A percentile compares a stretch with the other conserved stretches of the same genome.
These are phyloP conservation scores for Phytopythium oedochilum DNA, from an alignment of 352 stramenopile genomes.

Conservation along the genomic window DNA sequence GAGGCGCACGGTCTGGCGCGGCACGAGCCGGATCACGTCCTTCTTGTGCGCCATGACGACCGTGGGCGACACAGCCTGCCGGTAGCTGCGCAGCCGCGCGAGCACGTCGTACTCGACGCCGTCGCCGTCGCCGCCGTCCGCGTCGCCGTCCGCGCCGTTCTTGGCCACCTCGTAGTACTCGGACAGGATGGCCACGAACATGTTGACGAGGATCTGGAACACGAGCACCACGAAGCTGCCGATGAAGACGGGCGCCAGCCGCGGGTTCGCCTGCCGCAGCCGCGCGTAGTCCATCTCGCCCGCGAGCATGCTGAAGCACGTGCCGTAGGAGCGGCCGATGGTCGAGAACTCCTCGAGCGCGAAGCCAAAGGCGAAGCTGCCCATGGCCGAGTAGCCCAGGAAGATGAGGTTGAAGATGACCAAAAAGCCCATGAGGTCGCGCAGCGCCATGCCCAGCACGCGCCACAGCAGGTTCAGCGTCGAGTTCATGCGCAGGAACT, in stretches of 20 bases:
- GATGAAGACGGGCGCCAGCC: conserved; percentile 77
- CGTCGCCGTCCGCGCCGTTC: conserved; percentile 59
- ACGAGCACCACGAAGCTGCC: conserved; percentile 83
- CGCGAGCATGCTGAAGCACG: conserved; percentile 86
- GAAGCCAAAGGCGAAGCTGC: conserved; percentile 80
- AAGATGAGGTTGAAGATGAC: conserved; percentile 90
- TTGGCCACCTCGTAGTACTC: conserved; percentile 86
- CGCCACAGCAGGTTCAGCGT: conserved; percentile 84
- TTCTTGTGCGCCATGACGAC: conserved; percentile 73
- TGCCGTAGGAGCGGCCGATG: conserved; percentile 75
- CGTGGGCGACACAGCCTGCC: conserved; percentile 67
- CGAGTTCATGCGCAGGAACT: conserved; percentile 89
- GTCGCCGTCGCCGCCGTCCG: conserved; percentile 32
- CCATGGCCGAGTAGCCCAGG: conserved; percentile 81
- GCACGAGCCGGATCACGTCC: conserved; percentile 68
- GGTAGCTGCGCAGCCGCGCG: conserved; percentile 69
- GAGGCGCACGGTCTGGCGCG: conserved; percentile 68
- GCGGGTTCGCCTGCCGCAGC: conserved; percentile 73
- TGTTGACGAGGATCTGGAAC: conserved; percentile 87
- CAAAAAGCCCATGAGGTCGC: conserved; percentile 84
- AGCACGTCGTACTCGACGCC: conserved; percentile 88
- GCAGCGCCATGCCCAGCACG: conserved; percentile 77
- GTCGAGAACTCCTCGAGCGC: conserved; percentile 81
- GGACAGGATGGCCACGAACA: conserved; percentile 88
- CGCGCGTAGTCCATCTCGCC: conserved; percentile 80